Base-by-base conservation (phyloP, 2,329 filamentous ascomycete genomes). In the Clonostachys sp. region DNA sequence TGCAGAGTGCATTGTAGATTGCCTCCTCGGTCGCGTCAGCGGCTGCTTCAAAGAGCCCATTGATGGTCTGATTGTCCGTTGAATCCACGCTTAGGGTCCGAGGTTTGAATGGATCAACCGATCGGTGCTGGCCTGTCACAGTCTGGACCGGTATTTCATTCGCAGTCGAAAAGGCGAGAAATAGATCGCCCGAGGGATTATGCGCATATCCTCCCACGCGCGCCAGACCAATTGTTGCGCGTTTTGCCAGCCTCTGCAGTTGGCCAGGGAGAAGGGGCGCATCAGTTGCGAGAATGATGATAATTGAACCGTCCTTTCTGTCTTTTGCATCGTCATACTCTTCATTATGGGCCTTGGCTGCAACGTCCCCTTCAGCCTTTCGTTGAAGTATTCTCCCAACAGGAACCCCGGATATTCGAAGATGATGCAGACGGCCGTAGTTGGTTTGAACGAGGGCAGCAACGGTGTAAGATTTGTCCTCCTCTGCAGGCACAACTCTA, bases 81-180 rank as follows among this genome's bases (percentile, higher is more conserved):
- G 36, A n/a, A n/a, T 39, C 36, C 36, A 39, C 36, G 36, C 14
- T 18, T 12, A n/a, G 36, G 5, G 36, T 39, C 8, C 24, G 24
- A 10, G 24, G 24, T 30, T 30, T 30, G 24, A 30, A 30, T 30
- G 24, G 24, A 8, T 81, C 70, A 5, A 72, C 65, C 18, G 63
- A 61, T 4, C 44, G 48, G 14, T 54, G 49, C 18, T 62, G 58
- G 42, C 56, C 58, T 4, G 51, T 57, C n/a, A 65, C 54, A 5
- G 62, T 65, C 58, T 77, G 72, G 24, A 30, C 24, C 1, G 24
- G 24, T 30, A 30, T 30, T 10, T 30, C 24, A 30, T 30, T 30
- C n/a, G 56, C 79, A 1, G 81, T 86, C 7, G 79, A 84, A 49
- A 86, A 77, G 1, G 81, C 81, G 6, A 86, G 67, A 56, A 85